Evolutionary conservation across 345 rosid genomes (phyloP).

Genomic region (Pistacia vera): DNA sequence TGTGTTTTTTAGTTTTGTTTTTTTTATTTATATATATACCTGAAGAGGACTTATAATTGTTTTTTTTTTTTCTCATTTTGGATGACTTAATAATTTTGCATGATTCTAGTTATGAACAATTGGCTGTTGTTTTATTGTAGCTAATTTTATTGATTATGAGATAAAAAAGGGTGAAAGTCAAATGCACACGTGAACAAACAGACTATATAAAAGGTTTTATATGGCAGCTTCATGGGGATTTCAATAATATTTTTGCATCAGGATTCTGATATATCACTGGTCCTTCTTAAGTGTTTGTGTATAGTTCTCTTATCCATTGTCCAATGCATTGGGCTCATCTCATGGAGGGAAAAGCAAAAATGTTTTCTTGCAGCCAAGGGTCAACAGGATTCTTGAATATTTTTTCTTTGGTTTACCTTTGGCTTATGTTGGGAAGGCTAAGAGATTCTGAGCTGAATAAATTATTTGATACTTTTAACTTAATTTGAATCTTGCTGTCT

Average conservation of each 20-base stretch:
- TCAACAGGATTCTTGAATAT: too few relatives aligned
- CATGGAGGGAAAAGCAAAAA: too few relatives aligned
- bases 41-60: slow-evolving; percentile 6
- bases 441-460: not conserved
- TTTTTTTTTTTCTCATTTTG: not conserved
- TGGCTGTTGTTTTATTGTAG: not conserved
- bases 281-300: not conserved
- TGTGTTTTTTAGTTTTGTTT: not conserved
- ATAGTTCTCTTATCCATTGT: too few relatives aligned
- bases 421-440: not conserved
- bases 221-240: not conserved
- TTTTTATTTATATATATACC: not conserved
- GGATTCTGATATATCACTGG: not conserved
- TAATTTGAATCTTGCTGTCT: not conserved
- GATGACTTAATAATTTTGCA: not conserved
- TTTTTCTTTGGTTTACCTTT: not conserved
- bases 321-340: too few relatives aligned
- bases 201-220: not conserved
- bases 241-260: not conserved
- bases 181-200: not conserved
- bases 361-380: too few relatives aligned
- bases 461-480: slow-evolving; percentile 4
- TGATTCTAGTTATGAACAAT: not conserved
- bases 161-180: slow-evolving; percentile 2
- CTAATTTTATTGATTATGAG: not conserved